Evolutionary conservation across 371 early-diverging fungal genomes (phyloP).

Genomic region (Apophysomyces variabilis): DNA sequence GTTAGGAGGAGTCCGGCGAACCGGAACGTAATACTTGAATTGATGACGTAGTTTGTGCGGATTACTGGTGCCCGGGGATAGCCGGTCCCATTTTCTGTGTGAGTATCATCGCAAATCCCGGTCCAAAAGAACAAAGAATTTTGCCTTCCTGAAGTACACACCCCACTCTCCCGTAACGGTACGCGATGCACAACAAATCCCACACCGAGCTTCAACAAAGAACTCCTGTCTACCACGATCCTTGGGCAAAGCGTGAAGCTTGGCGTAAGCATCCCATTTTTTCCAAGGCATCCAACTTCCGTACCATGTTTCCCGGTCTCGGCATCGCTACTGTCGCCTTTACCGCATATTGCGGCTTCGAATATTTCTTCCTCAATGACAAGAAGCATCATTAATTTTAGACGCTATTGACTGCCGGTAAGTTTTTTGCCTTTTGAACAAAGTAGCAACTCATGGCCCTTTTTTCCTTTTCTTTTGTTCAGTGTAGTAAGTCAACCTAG

Average conservation of each 20-base stretch:
- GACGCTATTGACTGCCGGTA: neutral
- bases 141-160: no score
- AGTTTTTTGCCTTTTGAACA: no score
- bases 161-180: neutral
- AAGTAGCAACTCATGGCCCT: no score
- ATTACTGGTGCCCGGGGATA: no score
- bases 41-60: no score
- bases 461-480: no score
- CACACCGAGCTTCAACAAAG: constrained; percentile 48
- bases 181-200: constrained; percentile 30
- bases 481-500: no score
- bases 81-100: no score
- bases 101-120: no score
- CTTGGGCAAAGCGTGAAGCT: constrained; percentile 87
- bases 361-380: constrained; percentile 63
- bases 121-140: no score
- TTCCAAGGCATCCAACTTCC: constrained; percentile 61
- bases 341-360: constrained; percentile 77
- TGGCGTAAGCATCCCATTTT: constrained; percentile 88
- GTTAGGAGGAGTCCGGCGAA: no score
- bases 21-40: no score
- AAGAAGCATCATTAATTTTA: constrained; percentile 46
- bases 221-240: constrained; percentile 61
- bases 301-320: constrained; percentile 82
- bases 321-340: constrained; percentile 84